A percentile compares a stretch with the other conserved stretches of the same genome.
phyloP scores from a whole-genome alignment of 768 basidiomycete species.

The Crepidotus variabilis region DNA sequence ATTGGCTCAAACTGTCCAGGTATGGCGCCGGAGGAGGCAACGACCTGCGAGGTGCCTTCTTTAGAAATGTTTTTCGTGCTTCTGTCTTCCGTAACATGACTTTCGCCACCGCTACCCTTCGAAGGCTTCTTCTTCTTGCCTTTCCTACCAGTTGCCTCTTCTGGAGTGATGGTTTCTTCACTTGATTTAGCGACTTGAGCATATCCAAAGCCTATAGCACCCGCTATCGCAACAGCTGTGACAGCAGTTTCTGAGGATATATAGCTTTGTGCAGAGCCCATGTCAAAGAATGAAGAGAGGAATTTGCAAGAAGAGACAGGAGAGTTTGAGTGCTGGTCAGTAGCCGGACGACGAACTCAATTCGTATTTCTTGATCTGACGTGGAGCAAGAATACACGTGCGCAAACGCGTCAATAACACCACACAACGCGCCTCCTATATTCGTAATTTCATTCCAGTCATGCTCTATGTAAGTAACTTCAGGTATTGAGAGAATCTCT shows the following conservation, averaged over 20 bases:
- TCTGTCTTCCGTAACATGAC: slow-evolving; percentile 11
- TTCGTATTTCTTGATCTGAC: no score
- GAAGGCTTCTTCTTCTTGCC: slow-evolving; percentile 21
- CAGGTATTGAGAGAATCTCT: no score
- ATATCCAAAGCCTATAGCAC: slow-evolving; percentile 39
- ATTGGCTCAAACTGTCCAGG: slow-evolving; percentile 42
- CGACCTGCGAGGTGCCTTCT: slow-evolving; percentile 23
- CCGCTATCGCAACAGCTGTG: slow-evolving; percentile 29
- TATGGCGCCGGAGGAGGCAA: slow-evolving; percentile 33
- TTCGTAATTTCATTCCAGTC: no score
- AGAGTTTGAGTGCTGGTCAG: background rate
- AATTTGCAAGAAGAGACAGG: background rate
- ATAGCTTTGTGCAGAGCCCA: slow-evolving; percentile 46
- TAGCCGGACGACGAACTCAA: no score
- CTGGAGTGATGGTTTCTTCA: slow-evolving; percentile 2
- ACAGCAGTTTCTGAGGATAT: slow-evolving; percentile 35
- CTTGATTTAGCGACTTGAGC: slow-evolving; percentile 13
- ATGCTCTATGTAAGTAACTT: no score
- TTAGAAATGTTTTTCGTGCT: no score
- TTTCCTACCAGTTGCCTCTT: slow-evolving; percentile 12
- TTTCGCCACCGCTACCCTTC: slow-evolving; percentile 13
- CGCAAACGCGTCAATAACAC: no score
- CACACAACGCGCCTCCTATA: no score
- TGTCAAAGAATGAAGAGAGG: slow-evolving; percentile 13
- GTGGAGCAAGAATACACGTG: no score